These are phyloP conservation scores for Chlorella sp. DNA, from an alignment of 139 green algal species.

Conservation along the genomic window DNA sequence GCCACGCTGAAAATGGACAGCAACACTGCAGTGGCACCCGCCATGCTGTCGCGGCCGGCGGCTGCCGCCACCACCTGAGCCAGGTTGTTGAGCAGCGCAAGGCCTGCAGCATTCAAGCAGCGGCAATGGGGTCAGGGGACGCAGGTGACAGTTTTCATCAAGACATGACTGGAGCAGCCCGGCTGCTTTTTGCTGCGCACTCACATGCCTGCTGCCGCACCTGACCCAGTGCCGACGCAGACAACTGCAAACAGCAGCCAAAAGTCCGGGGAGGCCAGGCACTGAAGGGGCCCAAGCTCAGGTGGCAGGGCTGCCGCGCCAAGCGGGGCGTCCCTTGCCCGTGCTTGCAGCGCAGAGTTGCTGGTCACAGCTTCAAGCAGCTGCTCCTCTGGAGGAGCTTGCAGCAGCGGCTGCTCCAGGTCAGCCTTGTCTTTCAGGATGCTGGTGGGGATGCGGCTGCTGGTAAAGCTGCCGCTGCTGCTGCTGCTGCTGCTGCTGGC, in stretches of 20 bases:
- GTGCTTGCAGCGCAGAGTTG: not conserved
- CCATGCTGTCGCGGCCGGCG: conserved; percentile 31
- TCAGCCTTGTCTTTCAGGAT: not conserved
- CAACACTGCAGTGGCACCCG: conserved; percentile 59
- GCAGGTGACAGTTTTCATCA: not conserved
- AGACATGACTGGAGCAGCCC: too few relatives aligned
- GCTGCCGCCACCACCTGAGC: conserved; percentile 56
- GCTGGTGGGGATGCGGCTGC: not conserved
- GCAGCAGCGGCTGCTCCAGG: not conserved
- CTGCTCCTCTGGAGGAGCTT: not conserved
- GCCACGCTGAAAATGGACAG: conserved; percentile 80
- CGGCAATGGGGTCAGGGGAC: not conserved
- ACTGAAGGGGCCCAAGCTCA: conserved; percentile 41
- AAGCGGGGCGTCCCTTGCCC: not conserved
- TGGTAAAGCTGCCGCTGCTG: not conserved
- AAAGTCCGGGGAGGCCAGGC: conserved; percentile 49
- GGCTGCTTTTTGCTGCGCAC: too few relatives aligned
- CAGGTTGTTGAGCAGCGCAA: conserved; percentile 85
- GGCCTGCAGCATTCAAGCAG: conserved; percentile 31
- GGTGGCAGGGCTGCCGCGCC: not conserved
- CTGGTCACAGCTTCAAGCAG: not conserved
- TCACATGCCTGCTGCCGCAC: not conserved
- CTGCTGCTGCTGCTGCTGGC: not conserved
- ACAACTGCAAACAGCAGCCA: conserved; percentile 69
- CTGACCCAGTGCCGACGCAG: conserved; percentile 53